Percentiles rank a stretch among this genome's conserved stretches.
Conservation (phyloP, 2,329 filamentous ascomycete genomes). For the Rosellinia necatrix region DNA sequence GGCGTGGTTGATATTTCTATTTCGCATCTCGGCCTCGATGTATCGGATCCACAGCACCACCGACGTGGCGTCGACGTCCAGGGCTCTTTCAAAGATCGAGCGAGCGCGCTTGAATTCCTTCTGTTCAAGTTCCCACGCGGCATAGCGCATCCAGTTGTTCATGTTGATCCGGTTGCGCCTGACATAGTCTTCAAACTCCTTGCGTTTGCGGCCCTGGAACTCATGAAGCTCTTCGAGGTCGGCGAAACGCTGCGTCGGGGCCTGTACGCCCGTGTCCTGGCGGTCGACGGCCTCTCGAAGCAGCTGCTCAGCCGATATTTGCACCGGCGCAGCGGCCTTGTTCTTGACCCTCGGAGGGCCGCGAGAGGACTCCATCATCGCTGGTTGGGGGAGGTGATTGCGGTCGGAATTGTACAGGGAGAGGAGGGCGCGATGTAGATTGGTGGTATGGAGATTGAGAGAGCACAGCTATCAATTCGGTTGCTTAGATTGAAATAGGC, state of each 20-base stretch:
- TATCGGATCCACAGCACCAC: slow-evolving; percentile 90
- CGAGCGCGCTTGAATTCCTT: slow-evolving; percentile 93
- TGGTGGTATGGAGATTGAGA: too few relatives aligned
- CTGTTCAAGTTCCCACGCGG: slow-evolving; percentile 95
- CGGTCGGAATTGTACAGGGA: neutral
- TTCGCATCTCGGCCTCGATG: slow-evolving; percentile 95
- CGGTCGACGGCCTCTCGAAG: slow-evolving; percentile 96
- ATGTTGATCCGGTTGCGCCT: slow-evolving; percentile 92
- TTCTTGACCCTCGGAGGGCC: slow-evolving; percentile 98
- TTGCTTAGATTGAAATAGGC: too few relatives aligned
- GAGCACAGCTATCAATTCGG: too few relatives aligned
- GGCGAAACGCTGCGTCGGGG: slow-evolving; percentile 91
- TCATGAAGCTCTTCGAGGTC: slow-evolving; percentile 98
- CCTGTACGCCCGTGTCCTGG: slow-evolving; percentile 85
- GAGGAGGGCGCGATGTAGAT: neutral
- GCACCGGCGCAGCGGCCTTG: slow-evolving; percentile 87
- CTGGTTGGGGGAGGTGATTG: slow-evolving; percentile 11
- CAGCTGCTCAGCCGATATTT: slow-evolving; percentile 97
- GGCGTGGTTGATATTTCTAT: slow-evolving; percentile 93
- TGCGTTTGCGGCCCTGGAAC: slow-evolving; percentile 92
- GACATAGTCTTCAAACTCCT: slow-evolving; percentile 98
- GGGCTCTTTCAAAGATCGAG: slow-evolving; percentile 90
- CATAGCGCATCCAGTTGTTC: slow-evolving; percentile 99
- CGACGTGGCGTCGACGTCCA: slow-evolving; percentile 88
- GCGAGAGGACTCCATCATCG: slow-evolving; percentile 82